Conservation (phyloP, 768 basidiomycete genomes). For the Auriscalpium vulgare region DNA sequence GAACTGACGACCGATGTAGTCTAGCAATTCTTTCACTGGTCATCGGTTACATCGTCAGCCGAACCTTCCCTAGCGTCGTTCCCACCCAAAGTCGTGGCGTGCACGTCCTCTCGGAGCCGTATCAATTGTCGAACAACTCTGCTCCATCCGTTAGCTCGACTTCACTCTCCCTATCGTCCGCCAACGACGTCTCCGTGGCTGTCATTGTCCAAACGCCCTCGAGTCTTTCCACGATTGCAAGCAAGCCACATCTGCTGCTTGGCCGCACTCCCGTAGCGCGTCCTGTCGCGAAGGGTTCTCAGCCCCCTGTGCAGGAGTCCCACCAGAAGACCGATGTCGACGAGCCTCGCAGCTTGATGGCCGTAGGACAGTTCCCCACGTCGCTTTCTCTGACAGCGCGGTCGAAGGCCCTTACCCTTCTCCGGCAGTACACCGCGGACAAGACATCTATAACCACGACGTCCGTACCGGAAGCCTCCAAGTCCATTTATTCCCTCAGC, state of each 20-base stretch:
- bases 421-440: constrained; percentile 1
- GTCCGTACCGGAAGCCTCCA: background rate
- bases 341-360: constrained; percentile 2
- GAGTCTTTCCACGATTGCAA: constrained; percentile 6
- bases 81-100: constrained; percentile 19
- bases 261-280: background rate
- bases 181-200: constrained; percentile 7
- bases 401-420: constrained; percentile 13
- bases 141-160: constrained; percentile 8
- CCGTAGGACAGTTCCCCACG: constrained; percentile 4
- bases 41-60: constrained; percentile 42
- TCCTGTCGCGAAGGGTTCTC: background rate
- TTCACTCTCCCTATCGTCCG: constrained; percentile 1
- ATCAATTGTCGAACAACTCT: background rate
- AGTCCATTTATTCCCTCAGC: constrained; percentile 27
- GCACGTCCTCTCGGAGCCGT: background rate
- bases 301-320: background rate
- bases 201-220: constrained; percentile 4
- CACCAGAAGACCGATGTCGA: background rate
- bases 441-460: background rate
- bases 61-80: constrained; percentile 23
- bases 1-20: constrained; percentile 27
- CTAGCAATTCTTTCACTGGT: constrained; percentile 63
- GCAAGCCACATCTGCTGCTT: background rate
- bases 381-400: constrained; percentile 8